phyloP scores from a whole-genome alignment of 148 eudicot species.

The Rheum nobile region DNA sequence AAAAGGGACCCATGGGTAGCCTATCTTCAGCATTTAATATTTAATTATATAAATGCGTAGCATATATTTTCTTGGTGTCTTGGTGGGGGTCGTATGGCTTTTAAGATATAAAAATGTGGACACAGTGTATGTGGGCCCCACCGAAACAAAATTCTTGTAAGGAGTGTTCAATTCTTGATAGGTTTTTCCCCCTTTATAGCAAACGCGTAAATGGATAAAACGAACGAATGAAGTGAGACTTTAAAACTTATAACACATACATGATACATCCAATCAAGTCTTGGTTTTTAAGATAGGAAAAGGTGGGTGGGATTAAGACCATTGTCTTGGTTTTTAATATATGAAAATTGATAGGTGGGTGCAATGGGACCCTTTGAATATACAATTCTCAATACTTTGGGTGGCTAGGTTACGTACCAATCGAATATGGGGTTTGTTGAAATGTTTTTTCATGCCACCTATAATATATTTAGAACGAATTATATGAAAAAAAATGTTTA shows the following conservation, averaged over 20 bases:
- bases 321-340: not conserved
- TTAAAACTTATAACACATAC: not conserved
- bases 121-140: not conserved
- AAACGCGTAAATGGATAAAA: conserved; percentile 2
- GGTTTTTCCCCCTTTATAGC: not conserved
- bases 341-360: conserved; percentile 27
- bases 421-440: conserved; percentile 10
- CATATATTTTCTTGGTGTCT: not conserved
- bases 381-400: not conserved
- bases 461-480: too few relatives aligned
- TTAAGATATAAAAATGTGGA: not conserved
- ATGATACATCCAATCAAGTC: not conserved
- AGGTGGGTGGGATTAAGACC: not conserved
- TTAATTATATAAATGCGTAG: not conserved
- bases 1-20: not conserved
- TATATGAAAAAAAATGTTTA: too few relatives aligned
- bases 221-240: not conserved
- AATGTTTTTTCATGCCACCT: not conserved
- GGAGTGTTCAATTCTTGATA: not conserved
- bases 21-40: not conserved
- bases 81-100: not conserved
- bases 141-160: not conserved
- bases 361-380: conserved; percentile 25
- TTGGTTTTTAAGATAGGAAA: not conserved
- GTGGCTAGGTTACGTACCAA: conserved; percentile 13